A percentile compares a stretch with the other conserved stretches of the same genome.
phyloP scores from a whole-genome alignment of 768 basidiomycete genomes.

The Calvatia gigantea region DNA sequence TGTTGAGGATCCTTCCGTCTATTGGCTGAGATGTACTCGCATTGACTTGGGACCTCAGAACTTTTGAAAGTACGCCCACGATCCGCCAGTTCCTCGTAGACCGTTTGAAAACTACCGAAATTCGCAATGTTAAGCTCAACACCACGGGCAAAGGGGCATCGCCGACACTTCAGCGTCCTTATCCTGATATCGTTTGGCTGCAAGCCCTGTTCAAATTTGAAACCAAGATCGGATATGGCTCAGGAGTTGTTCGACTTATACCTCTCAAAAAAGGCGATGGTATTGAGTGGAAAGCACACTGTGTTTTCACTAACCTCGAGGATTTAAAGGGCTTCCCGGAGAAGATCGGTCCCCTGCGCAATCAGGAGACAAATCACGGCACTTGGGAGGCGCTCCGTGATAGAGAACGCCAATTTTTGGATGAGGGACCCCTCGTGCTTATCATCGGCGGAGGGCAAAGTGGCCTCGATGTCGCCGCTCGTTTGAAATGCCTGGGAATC shows the following conservation, averaged over 20 bases:
- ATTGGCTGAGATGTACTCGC: constrained; percentile 63
- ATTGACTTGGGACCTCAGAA: constrained; percentile 62
- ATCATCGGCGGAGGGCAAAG: constrained; percentile 66
- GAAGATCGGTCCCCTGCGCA: constrained; percentile 42
- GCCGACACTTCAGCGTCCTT: constrained; percentile 33
- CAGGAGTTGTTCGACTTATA: constrained; percentile 53
- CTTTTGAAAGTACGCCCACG: constrained; percentile 40
- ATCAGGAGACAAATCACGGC: constrained; percentile 42
- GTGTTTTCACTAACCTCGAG: constrained; percentile 56
- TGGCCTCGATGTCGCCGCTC: constrained; percentile 62
- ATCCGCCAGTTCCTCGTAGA: constrained; percentile 45
- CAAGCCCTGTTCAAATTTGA: constrained; percentile 55
- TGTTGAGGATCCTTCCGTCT: constrained; percentile 23
- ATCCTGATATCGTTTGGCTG: constrained; percentile 55
- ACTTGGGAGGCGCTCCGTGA: constrained; percentile 50
- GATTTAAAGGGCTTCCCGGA: constrained; percentile 51
- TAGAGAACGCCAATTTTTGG: constrained; percentile 22
- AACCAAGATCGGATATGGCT: constrained; percentile 44
- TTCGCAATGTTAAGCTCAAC: constrained; percentile 23
- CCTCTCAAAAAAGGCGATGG: constrained; percentile 23
- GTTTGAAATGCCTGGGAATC: constrained; percentile 60
- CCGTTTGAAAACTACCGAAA: constrained; percentile 30
- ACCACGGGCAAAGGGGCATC: constrained; percentile 15
- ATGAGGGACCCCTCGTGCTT: constrained; percentile 51
- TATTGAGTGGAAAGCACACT: constrained; percentile 56